Evolutionary conservation across 2,329 filamentous ascomycete species (phyloP), one percentile per base, ranked within the genome.

Genomic region (Tolypocladium album): DNA sequence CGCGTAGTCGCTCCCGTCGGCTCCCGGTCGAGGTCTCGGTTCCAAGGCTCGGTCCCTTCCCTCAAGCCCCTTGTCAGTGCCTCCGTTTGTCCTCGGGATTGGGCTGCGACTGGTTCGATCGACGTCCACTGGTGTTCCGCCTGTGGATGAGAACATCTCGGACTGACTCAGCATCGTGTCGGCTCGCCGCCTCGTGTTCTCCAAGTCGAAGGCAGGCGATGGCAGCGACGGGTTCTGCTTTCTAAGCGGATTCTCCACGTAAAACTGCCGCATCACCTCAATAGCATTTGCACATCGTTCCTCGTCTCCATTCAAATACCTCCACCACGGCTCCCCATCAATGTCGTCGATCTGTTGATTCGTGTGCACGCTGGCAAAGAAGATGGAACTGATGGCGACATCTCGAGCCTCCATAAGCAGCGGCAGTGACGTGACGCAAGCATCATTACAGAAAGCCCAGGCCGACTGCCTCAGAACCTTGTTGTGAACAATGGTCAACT

Each of bases 361-460:
- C 39, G 86, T 88, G 67, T 92, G 87, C 52, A 86, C 85, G 61
- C 90, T 89, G 7, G 90, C 90, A 62, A 93, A 94, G 75, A 95
- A 97, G 34, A 99, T 83, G 22, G 92, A 88, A 34, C 86, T 88
- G 39, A 93, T 88, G 20, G 93, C 92, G 58, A 97, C 89, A 45
- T 91, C 90, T 47, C 86, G 84, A 20, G 91, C 85, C 24, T 86
- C 85, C 72, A 92, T 88, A 38, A 95, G 80, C 3, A 99, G 81
- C 61, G 92, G 95, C 56, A 97, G 80, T 47, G 88, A 84, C 0
- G 93, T 97, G 62, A 93, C 84, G 64, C 87, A 89, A 24, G 88
- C 89, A 74, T 99, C 94, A 70, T 95, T 97, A 64, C 96, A 85
- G 68, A 97, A 97, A 0, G 91, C 88, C 92, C 94, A 97, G 1